Evolutionary conservation across 2,329 filamentous ascomycete genomes (phyloP), one percentile per base, ranked within the genome.

Genomic region (Aspergillus carbonarius): DNA sequence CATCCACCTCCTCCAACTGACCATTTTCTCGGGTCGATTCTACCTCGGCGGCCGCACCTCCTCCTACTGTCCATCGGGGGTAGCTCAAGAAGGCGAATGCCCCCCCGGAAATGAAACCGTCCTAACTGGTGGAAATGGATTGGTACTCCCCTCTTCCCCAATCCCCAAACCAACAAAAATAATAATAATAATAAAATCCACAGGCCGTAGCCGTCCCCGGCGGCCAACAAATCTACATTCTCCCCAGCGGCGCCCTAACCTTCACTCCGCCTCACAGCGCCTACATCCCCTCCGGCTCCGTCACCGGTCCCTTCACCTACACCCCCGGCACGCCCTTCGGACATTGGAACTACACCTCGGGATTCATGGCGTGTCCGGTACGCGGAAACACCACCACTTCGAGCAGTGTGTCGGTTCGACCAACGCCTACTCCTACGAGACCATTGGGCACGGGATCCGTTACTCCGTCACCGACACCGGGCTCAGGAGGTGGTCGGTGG

Each of bases 181-280:
- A n/a, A n/a, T n/a, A n/a, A n/a, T n/a, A n/a, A n/a, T n/a, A 49
- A 20, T 32, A 6, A 18, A 49, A 55, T n/a, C n/a, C n/a, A 17
- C 39, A 83, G 67, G 72, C 75, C 27, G 81, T 85, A 37, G 66
- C 78, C 27, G 86, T 88, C 2, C 85, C 86, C 4, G 86, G 86
- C 42, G 86, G 86, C 25, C 86, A 89, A 68, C 69, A 76, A 59
- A 79, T 87, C 63, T 89, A 84, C 70, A 79, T 88, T 55, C 76
- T 74, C 5, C 75, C 79, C 2, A 71, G 77, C 32, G 87, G 86
- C 8, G 74, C 78, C 6, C 71, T 89, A 57, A 76, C 78, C 55
- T 89, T 83, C 74, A 84, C 85, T 0, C 61, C 67, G 18, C 78
- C 85, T 0, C 85, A 88, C 74, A 86, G 83, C 0, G 72, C 69